Percentiles rank a stretch among this genome's conserved stretches.
Evolutionary conservation across 345 rosid genomes (phyloP).

Genomic region (Eucalyptus pauciflora): DNA sequence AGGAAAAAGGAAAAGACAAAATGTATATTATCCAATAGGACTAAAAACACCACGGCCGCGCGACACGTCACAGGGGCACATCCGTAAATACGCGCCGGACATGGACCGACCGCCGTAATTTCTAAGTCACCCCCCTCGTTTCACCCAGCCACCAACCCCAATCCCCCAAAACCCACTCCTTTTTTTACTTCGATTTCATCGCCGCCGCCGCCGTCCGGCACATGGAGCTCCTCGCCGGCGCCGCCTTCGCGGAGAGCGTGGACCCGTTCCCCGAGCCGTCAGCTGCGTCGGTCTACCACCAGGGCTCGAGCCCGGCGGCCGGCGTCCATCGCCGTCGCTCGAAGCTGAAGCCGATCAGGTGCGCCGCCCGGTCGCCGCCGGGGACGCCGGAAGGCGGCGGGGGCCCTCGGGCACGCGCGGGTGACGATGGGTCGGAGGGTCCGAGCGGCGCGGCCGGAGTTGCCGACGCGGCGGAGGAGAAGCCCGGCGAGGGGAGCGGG

Average conservation of each 20-base stretch:
- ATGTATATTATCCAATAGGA: background rate
- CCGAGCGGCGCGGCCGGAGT: background rate
- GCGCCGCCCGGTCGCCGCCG: constrained; percentile 14
- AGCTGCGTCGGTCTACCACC: constrained; percentile 2
- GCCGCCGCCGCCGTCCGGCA: background rate
- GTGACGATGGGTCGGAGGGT: background rate
- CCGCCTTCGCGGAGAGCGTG: constrained; percentile 20
- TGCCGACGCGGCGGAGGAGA: background rate
- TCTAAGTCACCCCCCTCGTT: background rate
- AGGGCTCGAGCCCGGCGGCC: background rate
- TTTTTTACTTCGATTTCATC: background rate
- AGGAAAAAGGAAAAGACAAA: background rate
- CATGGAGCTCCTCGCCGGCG: constrained; percentile 57
- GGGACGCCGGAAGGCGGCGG: constrained; percentile 15
- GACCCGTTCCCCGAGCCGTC: constrained; percentile 23
- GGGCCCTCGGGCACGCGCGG: constrained; percentile 3
- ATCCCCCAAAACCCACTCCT: background rate
- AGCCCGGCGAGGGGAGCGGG: background rate
- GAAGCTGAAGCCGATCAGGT: constrained; percentile 61
- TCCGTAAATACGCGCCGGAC: background rate
- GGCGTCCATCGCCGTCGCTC: background rate
- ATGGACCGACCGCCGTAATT: background rate
- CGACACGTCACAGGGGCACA: background rate
- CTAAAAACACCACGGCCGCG: background rate
- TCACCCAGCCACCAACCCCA: background rate